phyloP scores from a whole-genome alignment of 768 basidiomycete species.

The Amanita rimosa region DNA sequence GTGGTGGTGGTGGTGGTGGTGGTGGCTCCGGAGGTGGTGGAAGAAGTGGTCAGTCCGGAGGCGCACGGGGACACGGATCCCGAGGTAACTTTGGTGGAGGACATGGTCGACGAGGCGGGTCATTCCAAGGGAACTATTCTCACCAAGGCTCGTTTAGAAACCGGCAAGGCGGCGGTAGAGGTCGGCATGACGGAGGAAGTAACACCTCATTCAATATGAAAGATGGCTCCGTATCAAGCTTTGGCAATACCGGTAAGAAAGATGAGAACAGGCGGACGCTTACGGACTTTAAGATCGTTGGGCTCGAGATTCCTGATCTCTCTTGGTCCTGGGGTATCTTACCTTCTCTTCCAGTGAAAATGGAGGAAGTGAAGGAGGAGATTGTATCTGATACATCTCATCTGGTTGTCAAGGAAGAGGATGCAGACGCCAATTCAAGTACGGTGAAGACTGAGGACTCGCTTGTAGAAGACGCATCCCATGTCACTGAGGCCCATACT shows the following conservation, averaged over 20 bases:
- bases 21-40: conserved; percentile 26
- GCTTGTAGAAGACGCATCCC: background rate
- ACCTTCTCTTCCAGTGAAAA: conserved; percentile 23
- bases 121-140: conserved; percentile 36
- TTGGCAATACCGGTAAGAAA: conserved; percentile 54
- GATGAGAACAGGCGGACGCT: conserved; percentile 86
- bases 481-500: conserved; percentile 11
- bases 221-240: conserved; percentile 37
- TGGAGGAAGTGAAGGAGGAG: conserved; percentile 24
- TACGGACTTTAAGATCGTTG: conserved; percentile 96
- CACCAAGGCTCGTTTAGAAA: conserved; percentile 44
- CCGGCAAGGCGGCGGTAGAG: conserved; percentile 37
- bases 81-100: conserved; percentile 55
- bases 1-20: conserved; percentile 30
- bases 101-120: conserved; percentile 54
- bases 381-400: conserved; percentile 20
- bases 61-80: conserved; percentile 52
- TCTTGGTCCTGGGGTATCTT: conserved; percentile 80
- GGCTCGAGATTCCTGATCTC: conserved; percentile 73
- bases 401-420: conserved; percentile 20
- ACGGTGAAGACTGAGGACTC: conserved; percentile 7
- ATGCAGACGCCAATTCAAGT: conserved; percentile 15
- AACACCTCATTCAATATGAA: conserved; percentile 31
- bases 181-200: conserved; percentile 31
- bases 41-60: conserved; percentile 31